These are phyloP conservation scores for Calonectria pteridis DNA, from an alignment of 2,329 filamentous ascomycete genomes.

Conservation along the genomic window DNA sequence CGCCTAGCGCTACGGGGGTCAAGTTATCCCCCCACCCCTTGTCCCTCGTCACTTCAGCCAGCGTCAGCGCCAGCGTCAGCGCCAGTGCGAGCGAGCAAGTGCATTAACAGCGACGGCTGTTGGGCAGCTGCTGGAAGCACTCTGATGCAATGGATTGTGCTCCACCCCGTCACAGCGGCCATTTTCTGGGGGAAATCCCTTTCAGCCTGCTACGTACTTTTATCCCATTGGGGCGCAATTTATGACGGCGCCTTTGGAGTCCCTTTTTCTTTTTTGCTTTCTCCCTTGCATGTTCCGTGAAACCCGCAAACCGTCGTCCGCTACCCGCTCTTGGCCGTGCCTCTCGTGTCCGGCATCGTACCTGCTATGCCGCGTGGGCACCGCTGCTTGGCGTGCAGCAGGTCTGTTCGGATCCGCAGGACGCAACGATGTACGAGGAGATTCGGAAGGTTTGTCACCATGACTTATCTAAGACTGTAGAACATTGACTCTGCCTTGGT, in stretches of 20 bases:
- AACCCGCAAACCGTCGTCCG: neutral
- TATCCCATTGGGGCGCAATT: neutral
- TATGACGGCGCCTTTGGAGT: neutral
- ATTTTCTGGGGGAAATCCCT: neutral
- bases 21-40: conserved; percentile 1
- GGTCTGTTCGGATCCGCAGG: conserved; percentile 10
- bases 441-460: neutral
- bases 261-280: neutral
- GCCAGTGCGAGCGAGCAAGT: neutral
- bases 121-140: neutral
- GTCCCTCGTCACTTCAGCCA: neutral
- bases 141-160: neutral
- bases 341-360: conserved; percentile 2
- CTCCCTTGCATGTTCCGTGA: neutral
- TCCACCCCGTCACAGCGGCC: neutral
- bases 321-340: neutral
- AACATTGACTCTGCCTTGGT: neutral
- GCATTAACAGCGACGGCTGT: neutral
- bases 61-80: neutral
- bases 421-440: neutral
- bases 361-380: neutral
- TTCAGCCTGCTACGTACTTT: conserved; percentile 1
- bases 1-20: neutral
- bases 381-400: neutral
- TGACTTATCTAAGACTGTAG: neutral